Evolutionary conservation across 2,329 filamentous ascomycete genomes (phyloP), one percentile per base, ranked within the genome.

Genomic region (Arthrobotrys megalospora): DNA sequence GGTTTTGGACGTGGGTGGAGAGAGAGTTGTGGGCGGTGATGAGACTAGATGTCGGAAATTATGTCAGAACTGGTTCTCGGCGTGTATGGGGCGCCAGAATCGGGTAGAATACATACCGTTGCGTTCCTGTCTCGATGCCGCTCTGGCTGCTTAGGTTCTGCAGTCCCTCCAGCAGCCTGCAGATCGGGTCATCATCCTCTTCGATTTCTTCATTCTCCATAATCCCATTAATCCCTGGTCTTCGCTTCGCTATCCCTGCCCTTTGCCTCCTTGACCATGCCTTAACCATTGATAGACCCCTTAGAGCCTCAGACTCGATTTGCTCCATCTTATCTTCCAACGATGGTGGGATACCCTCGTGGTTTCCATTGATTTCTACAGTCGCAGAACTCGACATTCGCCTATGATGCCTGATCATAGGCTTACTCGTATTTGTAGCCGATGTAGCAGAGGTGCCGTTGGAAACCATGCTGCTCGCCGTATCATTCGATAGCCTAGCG

Each of bases 11-110:
- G 82, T 96, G 91, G 19, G 91, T 91, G 55, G 92, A 90, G 60
- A 94, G 86, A 12, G 92, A 91, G 32, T 91, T 89, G 83, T 93
- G 91, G 38, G 92, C 90, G 50, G 91, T 93, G 83, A 92, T 92
- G 80, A 93, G 86, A 82, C 91, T 94, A 32, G 50, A 47, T 19
- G 11, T n/a, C 10, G 19, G 58, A 47, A 28, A 55, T 47, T 2
- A 60, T 48, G 60, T 82, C 60, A 81, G 79, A 50, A 52, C 67
- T 65, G 58, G 47, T 52, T 12, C 34, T 58, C 21, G 71, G 63
- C 10, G 24, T 28, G 24, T 28, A 28, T 5, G 24, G 5, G 24
- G 24, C 24, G 2, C 24, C 5, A 2, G 48, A 41, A 50, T 67
- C 11, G 41, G 16, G 14, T 16, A 62, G 53, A 24, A 63, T 63